Conservation (phyloP, 257 asterid species). For the Nicotiana attenuata region DNA sequence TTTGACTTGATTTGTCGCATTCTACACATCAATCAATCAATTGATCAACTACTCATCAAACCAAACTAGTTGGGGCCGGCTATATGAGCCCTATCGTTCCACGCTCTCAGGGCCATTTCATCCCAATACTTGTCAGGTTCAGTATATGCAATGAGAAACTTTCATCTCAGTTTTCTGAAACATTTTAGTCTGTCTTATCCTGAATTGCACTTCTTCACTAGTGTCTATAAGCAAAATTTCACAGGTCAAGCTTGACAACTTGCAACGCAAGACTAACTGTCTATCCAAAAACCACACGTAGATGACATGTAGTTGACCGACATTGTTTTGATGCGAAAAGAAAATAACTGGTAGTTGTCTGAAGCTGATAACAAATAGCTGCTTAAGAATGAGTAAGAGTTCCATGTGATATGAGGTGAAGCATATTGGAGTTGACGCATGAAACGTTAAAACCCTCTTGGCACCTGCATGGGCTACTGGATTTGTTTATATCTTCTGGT, state of each 20-base stretch:
- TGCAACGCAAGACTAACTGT: not conserved
- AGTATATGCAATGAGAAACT: not conserved
- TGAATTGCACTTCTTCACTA: not conserved
- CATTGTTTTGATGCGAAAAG: not conserved
- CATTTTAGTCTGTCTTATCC: not conserved
- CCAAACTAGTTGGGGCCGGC: not conserved
- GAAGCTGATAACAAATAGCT: not conserved
- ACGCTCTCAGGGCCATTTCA: not conserved
- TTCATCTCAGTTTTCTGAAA: not conserved
- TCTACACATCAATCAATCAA: not conserved
- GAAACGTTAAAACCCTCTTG: not conserved
- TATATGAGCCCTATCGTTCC: not conserved
- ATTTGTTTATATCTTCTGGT: not conserved
- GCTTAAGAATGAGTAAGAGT: not conserved
- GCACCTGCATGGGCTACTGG: not conserved
- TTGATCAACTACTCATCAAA: not conserved
- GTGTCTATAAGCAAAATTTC: not conserved
- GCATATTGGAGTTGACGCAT: not conserved
- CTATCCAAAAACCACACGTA: not conserved
- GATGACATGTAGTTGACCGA: not conserved
- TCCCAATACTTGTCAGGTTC: not conserved
- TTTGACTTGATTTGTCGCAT: not conserved
- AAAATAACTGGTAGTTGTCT: not conserved
- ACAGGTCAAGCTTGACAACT: not conserved
- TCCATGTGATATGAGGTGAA: not conserved